Conservation (phyloP, 1,284 basidiomycete genomes). For the Lentinula novae-zelandiae region DNA sequence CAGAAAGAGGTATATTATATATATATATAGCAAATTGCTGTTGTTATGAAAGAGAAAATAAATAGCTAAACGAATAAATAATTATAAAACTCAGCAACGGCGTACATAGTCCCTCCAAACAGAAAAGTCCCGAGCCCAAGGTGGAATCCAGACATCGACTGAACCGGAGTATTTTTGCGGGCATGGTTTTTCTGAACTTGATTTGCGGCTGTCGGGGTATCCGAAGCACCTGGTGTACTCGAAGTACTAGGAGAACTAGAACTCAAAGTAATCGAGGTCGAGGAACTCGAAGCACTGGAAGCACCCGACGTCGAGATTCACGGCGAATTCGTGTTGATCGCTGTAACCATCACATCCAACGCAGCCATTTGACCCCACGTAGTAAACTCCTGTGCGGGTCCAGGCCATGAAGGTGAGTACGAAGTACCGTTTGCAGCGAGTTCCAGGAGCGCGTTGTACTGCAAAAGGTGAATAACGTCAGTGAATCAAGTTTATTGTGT, state of each 20-base stretch:
- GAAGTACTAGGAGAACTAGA: not conserved
- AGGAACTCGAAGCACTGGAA: not conserved
- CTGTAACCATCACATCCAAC: slow-evolving; percentile 38
- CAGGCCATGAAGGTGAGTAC: slow-evolving; percentile 42
- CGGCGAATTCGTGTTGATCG: slow-evolving; percentile 29
- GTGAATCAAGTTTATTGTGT: not conserved
- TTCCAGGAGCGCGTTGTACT: slow-evolving; percentile 48
- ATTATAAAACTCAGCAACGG: no score
- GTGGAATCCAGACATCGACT: no score
- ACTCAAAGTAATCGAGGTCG: not conserved
- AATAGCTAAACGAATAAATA: no score
- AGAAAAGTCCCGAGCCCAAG: no score
- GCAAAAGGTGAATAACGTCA: not conserved
- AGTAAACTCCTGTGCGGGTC: slow-evolving; percentile 39
- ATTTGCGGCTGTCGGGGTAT: no score
- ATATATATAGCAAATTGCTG: no score
- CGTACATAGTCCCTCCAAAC: no score
- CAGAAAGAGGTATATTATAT: not conserved
- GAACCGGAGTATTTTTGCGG: no score
- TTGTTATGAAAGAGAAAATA: no score
- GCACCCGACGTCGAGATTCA: not conserved
- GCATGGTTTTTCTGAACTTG: no score
- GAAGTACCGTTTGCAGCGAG: slow-evolving; percentile 38
- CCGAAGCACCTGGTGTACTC: not conserved
- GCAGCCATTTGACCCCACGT: slow-evolving; percentile 49